Percentiles rank a stretch among this genome's conserved stretches.
phyloP scores from a whole-genome alignment of 768 basidiomycete genomes.

The Lactifluus echinatus region DNA sequence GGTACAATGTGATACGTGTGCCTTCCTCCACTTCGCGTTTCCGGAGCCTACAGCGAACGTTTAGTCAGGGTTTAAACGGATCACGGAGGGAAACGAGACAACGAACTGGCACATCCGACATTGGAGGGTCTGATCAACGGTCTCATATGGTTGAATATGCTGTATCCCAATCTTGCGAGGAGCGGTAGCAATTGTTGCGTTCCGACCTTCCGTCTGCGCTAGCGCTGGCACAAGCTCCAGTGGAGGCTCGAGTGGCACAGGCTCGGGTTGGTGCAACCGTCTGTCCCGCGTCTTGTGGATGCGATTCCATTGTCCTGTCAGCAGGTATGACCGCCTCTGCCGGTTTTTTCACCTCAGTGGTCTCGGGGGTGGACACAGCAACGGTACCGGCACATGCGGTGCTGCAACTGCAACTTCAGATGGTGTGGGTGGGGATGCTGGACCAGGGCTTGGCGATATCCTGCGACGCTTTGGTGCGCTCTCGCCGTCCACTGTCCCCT shows the following conservation, averaged over 20 bases:
- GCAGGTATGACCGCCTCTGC: neutral
- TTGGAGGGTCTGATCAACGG: neutral
- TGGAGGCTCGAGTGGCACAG: neutral
- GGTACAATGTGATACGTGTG: neutral
- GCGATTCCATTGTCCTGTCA: too few species aligned
- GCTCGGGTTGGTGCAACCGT: too few species aligned
- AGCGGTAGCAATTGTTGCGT: neutral
- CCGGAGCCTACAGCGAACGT: neutral
- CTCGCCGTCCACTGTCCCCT: neutral
- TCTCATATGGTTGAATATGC: conserved; percentile 16
- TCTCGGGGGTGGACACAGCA: neutral
- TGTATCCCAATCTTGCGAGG: conserved; percentile 13
- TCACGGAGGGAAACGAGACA: neutral
- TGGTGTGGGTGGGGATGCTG: neutral
- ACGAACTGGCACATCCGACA: conserved; percentile 18
- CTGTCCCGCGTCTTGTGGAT: too few species aligned
- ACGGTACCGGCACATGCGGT: neutral
- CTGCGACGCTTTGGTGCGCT: conserved; percentile 3
- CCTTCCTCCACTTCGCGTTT: conserved; percentile 9
- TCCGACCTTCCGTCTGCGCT: neutral
- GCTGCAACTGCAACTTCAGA: neutral
- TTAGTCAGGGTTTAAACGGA: too few species aligned
- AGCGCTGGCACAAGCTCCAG: neutral
- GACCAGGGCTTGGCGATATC: neutral
- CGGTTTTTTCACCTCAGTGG: neutral